Evolutionary conservation across 1,284 basidiomycete genomes (phyloP), one percentile per base, ranked within the genome.

Genomic region (Mycena citricolor): DNA sequence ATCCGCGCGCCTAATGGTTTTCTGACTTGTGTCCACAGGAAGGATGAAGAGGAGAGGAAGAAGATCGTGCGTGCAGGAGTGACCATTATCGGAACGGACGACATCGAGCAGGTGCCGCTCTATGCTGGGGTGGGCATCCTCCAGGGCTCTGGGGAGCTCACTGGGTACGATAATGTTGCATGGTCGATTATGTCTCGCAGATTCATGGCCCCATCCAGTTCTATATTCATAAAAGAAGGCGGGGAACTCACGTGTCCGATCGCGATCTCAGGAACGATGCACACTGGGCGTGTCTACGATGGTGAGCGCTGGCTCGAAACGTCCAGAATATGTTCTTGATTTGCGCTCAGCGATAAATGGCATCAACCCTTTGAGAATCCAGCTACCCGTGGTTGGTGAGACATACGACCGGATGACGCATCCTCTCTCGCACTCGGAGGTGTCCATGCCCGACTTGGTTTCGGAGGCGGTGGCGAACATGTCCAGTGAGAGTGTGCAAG

Each of bases 381-480:
- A n/a, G 1, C 41, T 52, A 4, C 50, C 50, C 2, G 34, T 52
- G n/a, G 50, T 48, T 11, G 50, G 19, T n/a, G 50, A 52, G 21
- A 52, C 50, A 11, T 52, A 24, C 16, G 50, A 52, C 33, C 41
- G 50, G 21, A 52, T 52, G 50, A 48, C 45, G 1, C 45, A 47
- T 25, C 50, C 50, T 13, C 29, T 44, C 11, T 42, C 42, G 4
- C n/a, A n/a, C n/a, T 31, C 11, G n/a, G n/a, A 44, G 19, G 39
- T 35, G 8, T 14, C 44, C 26, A 39, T 30, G 13, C 1, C 21
- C 8, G 38, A 24, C 0, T 41, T 47, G 14, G 30, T 52, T 2
- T 5, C 11, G 2, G 13, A 17, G 2, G 50, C 50, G 5, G 26
- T 42, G 6, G 46, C 33, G 1, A 25, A 48, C 31, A 43, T 44